These are phyloP conservation scores for Debaryomyces udenii DNA, from an alignment of 1,139 yeast species.

Conservation along the genomic window DNA sequence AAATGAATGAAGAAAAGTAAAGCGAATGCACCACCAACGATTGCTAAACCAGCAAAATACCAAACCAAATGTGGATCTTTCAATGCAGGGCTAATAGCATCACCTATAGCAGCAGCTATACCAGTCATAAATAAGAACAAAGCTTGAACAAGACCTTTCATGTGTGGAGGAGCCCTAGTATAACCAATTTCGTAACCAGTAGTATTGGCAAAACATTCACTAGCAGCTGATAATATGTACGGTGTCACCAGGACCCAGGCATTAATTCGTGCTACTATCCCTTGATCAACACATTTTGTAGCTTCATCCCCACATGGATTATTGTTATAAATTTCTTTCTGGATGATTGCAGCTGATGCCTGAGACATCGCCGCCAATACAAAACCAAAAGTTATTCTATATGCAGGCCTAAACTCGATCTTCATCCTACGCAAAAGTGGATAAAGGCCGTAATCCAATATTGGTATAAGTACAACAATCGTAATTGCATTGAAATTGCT, in stretches of 20 bases:
- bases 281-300: conserved; percentile 50
- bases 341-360: conserved; percentile 45
- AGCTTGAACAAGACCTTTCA: conserved; percentile 72
- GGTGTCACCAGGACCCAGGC: conserved; percentile 60
- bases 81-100: conserved; percentile 58
- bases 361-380: conserved; percentile 39
- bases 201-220: conserved; percentile 70
- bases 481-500: conserved; percentile 70
- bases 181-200: conserved; percentile 75
- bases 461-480: conserved; percentile 64
- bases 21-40: conserved; percentile 49
- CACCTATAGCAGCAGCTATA: conserved; percentile 58
- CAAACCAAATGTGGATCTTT: conserved; percentile 57
- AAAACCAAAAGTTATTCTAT: conserved; percentile 42
- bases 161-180: conserved; percentile 65
- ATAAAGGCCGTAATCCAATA: conserved; percentile 58
- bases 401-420: conserved; percentile 41
- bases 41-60: conserved; percentile 56
- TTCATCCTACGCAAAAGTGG: conserved; percentile 58
- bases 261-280: conserved; percentile 50
- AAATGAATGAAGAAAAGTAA: conserved; percentile 46
- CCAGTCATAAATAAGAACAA: conserved; percentile 64
- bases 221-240: conserved; percentile 60
- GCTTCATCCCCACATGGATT: conserved; percentile 48
- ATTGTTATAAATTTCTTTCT: conserved; percentile 34